Base-by-base conservation (phyloP, 352 stramenopile species). In the Phytophthora podocarpi region DNA sequence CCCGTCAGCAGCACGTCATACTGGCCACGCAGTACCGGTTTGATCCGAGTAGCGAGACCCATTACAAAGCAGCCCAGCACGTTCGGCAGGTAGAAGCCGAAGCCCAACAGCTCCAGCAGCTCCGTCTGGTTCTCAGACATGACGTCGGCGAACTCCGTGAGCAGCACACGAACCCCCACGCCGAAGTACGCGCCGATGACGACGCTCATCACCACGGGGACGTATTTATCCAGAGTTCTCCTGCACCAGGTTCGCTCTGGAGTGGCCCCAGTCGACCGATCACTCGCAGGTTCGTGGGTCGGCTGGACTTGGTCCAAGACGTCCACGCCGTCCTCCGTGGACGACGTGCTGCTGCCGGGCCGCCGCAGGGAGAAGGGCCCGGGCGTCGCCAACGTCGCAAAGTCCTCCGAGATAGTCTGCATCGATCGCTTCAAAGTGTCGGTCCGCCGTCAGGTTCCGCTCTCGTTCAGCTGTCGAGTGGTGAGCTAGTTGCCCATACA, bases 31-130 rank as follows among this genome's bases (percentile, higher is more conserved):
- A 87, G 47, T 15, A 85, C 65, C n/a, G 72, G 66, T 54, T 77
- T 83, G 31, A 70, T 67, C 9, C 78, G 53, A 11, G 60, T 75
- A 0, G 71, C 68, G 16, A 85, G 7, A 2, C 80, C 80, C 80
- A 90, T 90, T 34, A 90, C 60, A 57, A 90, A 90, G 57, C 76
- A 87, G 31, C 80, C 80, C 23, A 87, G 13, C 2, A 71, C 74
- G 41, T 90, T 90, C 5, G 80, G 69, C 45, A 90, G 54, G 51
- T 81, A 88, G 50, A 59, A 90, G 5, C 60, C 65, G 31, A 85
- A 72, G 36, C 80, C 80, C 39, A 90, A 62, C 48, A 85, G 52
- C 32, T 76, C n/a, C 28, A 86, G 54, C 52, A 88, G 62, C 35
- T 74, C 55, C 28, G 66, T 77, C 57, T 88, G 69, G 23, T 48